phyloP scores from a whole-genome alignment of 768 basidiomycete species.

The Pholiota conissans region DNA sequence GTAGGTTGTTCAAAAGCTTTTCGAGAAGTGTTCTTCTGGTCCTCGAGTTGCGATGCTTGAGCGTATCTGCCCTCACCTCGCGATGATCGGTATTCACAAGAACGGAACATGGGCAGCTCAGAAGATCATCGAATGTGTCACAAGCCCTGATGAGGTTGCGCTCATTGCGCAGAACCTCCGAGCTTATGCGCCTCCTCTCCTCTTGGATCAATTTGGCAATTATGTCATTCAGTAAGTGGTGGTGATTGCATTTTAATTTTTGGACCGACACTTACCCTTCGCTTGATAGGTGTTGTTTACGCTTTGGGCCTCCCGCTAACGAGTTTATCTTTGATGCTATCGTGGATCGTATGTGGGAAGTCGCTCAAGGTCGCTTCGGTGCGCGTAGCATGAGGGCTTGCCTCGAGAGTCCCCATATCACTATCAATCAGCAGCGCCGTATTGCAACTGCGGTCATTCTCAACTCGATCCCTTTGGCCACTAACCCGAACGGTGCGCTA shows the following conservation, averaged over 20 bases:
- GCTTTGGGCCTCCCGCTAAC: slow-evolving; percentile 86
- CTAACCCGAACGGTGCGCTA: slow-evolving; percentile 96
- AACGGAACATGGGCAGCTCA: slow-evolving; percentile 99
- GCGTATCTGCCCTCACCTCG: slow-evolving; percentile 88
- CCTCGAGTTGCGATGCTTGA: slow-evolving; percentile 92
- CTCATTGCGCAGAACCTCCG: slow-evolving; percentile 85
- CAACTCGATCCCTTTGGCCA: slow-evolving; percentile 96
- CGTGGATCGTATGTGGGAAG: slow-evolving; percentile 97
- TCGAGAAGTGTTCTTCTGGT: slow-evolving; percentile 79
- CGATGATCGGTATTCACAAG: slow-evolving; percentile 98
- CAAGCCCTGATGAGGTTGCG: slow-evolving; percentile 81
- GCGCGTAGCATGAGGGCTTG: slow-evolving; percentile 98
- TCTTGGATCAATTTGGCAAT: slow-evolving; percentile 92
- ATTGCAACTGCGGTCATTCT: slow-evolving; percentile 93
- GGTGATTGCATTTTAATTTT: not conserved
- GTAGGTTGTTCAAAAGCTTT: slow-evolving; percentile 95
- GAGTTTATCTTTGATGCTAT: slow-evolving; percentile 99
- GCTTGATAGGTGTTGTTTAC: slow-evolving; percentile 72
- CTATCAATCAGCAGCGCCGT: slow-evolving; percentile 88
- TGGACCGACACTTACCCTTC: not conserved
- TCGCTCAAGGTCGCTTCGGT: slow-evolving; percentile 96
- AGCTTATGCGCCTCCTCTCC: slow-evolving; percentile 89
- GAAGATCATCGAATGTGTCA: slow-evolving; percentile 96
- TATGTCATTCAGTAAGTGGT: slow-evolving; percentile 87
- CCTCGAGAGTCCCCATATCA: slow-evolving; percentile 88